Percentiles rank a stretch among this genome's conserved stretches.
Evolutionary conservation across 164 flowering plant genomes (phyloP).

Genomic region (Vitis rotundifolia): DNA sequence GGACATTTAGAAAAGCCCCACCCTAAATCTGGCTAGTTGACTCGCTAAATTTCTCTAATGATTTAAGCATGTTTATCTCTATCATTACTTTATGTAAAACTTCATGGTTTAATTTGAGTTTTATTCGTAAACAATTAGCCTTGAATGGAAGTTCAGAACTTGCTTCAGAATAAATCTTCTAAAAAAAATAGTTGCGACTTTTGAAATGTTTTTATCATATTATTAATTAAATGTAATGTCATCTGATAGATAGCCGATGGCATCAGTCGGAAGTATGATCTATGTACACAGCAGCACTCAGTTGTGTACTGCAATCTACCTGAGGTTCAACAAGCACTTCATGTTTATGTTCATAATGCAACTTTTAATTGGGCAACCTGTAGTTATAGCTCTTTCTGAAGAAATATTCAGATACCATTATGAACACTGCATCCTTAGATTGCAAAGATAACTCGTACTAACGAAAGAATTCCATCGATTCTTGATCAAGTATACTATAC

Average conservation of each 20-base stretch:
- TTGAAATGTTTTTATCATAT: background rate
- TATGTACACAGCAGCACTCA: constrained; percentile 63
- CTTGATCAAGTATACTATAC: no score
- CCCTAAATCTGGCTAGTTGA: no score
- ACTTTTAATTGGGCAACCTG: constrained; percentile 58
- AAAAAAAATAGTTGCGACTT: background rate
- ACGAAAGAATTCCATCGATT: no score
- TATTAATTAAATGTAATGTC: constrained; percentile 1
- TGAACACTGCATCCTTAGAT: no score
- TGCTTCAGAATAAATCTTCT: background rate
- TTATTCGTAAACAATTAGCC: background rate
- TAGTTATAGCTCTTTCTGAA: constrained; percentile 29
- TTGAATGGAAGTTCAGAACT: background rate
- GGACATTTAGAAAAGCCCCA: no score
- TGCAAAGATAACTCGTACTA: no score
- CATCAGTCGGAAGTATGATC: constrained; percentile 52
- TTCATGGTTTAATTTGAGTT: no score
- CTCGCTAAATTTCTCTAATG: no score
- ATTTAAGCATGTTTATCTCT: no score
- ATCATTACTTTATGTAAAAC: no score
- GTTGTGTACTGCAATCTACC: constrained; percentile 52
- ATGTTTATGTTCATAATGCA: constrained; percentile 42
- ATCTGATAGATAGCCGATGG: constrained; percentile 34
- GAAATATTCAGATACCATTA: no score
- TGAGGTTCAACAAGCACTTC: constrained; percentile 67